These are phyloP conservation scores for Phoma sp. DNA, from an alignment of 2,329 filamentous ascomycete species.

Conservation along the genomic window DNA sequence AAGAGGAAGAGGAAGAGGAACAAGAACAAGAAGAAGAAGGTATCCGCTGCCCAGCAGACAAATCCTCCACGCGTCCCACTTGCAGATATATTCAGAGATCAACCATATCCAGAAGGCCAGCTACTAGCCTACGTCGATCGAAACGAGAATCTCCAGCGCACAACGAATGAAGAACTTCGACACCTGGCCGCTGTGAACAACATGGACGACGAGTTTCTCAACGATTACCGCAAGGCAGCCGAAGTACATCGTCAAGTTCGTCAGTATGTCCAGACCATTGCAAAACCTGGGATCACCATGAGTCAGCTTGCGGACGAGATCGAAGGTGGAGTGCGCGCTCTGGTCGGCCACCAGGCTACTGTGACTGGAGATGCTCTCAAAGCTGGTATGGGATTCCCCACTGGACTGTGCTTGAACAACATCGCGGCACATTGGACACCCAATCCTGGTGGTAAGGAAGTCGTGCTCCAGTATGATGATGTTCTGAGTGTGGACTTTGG, in stretches of 20 bases:
- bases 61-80: constrained; percentile 75
- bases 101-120: constrained; percentile 76
- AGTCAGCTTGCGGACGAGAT: constrained; percentile 83
- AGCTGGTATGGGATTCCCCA: constrained; percentile 85
- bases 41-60: constrained; percentile 65
- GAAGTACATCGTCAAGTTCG: constrained; percentile 87
- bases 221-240: constrained; percentile 83
- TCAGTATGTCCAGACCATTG: constrained; percentile 77
- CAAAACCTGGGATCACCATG: constrained; percentile 79
- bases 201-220: constrained; percentile 76
- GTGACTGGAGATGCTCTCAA: constrained; percentile 78
- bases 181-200: constrained; percentile 69
- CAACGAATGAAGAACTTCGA: constrained; percentile 81
- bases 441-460: constrained; percentile 84
- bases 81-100: constrained; percentile 72
- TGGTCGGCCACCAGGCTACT: constrained; percentile 77
- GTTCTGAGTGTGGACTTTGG: constrained; percentile 79
- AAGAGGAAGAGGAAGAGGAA: constrained; percentile 77
- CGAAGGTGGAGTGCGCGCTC: constrained; percentile 77
- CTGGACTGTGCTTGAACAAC: constrained; percentile 81
- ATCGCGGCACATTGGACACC: constrained; percentile 86
- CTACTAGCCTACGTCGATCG: constrained; percentile 70
- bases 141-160: constrained; percentile 77
- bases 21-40: constrained; percentile 76
- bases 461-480: constrained; percentile 72